These are phyloP conservation scores for Picea engelmannii DNA, from an alignment of 83 land plant species.

Conservation along the genomic window DNA sequence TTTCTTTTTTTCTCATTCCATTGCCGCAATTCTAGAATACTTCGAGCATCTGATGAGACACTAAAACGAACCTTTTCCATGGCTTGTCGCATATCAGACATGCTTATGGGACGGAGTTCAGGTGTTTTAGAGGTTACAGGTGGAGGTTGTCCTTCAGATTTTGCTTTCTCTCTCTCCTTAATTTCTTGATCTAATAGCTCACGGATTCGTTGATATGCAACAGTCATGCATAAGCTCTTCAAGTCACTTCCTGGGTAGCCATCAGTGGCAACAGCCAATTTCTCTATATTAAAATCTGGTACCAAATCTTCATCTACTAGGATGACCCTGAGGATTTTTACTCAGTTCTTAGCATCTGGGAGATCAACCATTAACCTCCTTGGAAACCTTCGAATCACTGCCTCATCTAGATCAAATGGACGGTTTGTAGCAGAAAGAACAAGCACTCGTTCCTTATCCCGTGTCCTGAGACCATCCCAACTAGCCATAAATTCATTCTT, in stretches of 20 bases:
- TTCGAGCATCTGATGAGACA: too few species aligned
- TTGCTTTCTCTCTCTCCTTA: slow-evolving; percentile 17
- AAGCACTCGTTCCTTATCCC: slow-evolving; percentile 90
- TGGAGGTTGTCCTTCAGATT: slow-evolving; percentile 13
- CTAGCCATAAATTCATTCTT: slow-evolving; percentile 99
- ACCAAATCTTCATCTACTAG: slow-evolving; percentile 87
- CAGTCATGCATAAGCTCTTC: slow-evolving; percentile 33
- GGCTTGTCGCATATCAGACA: slow-evolving; percentile 11
- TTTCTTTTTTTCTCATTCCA: too few species aligned
- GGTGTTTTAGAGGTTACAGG: slow-evolving; percentile 10
- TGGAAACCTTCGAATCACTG: slow-evolving; percentile 95
- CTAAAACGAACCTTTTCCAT: slow-evolving; percentile 21
- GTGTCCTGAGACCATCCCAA: slow-evolving; percentile 98
- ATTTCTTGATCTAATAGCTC: slow-evolving; percentile 15
- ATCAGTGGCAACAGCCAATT: slow-evolving; percentile 76
- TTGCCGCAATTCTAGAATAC: too few species aligned
- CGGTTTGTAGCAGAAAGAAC: slow-evolving; percentile 98
- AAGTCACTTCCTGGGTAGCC: slow-evolving; percentile 93
- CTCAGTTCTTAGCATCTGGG: slow-evolving; percentile 91
- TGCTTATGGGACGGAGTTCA: slow-evolving; percentile 11
- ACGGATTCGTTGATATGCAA: slow-evolving; percentile 18
- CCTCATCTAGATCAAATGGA: slow-evolving; percentile 99
- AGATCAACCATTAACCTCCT: slow-evolving; percentile 96
- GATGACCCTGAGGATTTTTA: slow-evolving; percentile 89
- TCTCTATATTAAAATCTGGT: slow-evolving; percentile 71